phyloP scores from a whole-genome alignment of 768 basidiomycete species.

The Suillus tomentosus region DNA sequence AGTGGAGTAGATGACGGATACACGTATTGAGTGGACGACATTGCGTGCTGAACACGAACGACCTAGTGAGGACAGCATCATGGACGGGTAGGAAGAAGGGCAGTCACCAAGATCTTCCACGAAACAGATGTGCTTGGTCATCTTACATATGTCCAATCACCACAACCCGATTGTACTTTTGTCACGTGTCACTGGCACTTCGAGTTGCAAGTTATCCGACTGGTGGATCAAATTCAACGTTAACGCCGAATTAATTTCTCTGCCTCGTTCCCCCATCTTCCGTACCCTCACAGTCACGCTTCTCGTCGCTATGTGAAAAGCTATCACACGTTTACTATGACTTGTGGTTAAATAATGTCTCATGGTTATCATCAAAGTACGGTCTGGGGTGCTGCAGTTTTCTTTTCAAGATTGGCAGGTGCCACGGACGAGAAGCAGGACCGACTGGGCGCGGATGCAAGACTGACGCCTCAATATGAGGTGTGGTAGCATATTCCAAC shows the following conservation, averaged over 20 bases:
- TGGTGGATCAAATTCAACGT: neutral
- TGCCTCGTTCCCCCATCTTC: neutral
- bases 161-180: neutral
- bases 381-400: slow-evolving; percentile 18
- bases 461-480: slow-evolving; percentile 12
- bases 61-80: slow-evolving; percentile 3
- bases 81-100: neutral
- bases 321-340: neutral
- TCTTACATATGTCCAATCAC: slow-evolving; percentile 1
- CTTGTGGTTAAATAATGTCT: neutral
- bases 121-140: neutral
- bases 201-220: neutral
- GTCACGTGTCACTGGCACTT: neutral
- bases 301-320: neutral
- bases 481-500: slow-evolving; percentile 23
- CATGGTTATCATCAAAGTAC: neutral
- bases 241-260: neutral
- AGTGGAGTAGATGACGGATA: slow-evolving; percentile 5
- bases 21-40: slow-evolving; percentile 4
- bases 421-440: slow-evolving; percentile 7
- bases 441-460: neutral
- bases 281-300: neutral
- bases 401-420: slow-evolving; percentile 19
- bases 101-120: neutral
- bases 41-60: slow-evolving; percentile 1